Conservation (phyloP, 1,284 basidiomycete genomes). For the Tremellales sp. region DNA sequence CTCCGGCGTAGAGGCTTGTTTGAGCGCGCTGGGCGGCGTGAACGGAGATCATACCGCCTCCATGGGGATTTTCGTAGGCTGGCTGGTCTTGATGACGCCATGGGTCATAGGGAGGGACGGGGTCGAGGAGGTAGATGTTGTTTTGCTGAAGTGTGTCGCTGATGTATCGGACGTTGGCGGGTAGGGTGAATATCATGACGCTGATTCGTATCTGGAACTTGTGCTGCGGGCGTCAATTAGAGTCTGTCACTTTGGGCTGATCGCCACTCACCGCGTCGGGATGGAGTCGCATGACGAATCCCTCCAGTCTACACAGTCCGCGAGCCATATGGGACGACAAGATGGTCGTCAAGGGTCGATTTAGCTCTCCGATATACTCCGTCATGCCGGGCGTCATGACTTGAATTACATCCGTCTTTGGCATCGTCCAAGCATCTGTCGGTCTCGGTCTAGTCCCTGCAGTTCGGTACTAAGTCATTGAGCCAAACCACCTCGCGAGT, state of each 20-base stretch:
- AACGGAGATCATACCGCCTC: conserved; percentile 23
- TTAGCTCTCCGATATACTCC: conserved; percentile 73
- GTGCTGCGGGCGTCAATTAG: conserved; percentile 7
- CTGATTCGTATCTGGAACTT: conserved; percentile 58
- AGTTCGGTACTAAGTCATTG: conserved; percentile 26
- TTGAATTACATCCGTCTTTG: conserved; percentile 68
- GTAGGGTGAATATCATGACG: conserved; percentile 85
- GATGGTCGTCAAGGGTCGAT: conserved; percentile 57
- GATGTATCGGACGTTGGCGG: conserved; percentile 79
- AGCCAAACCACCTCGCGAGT: too few species aligned
- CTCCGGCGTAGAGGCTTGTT: conserved; percentile 1
- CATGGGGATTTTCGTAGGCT: conserved; percentile 80
- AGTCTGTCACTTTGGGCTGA: background rate
- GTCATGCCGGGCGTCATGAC: conserved; percentile 58
- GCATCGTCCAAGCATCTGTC: conserved; percentile 53
- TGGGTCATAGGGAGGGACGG: conserved; percentile 55
- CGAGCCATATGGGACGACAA: conserved; percentile 75
- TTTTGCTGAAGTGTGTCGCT: conserved; percentile 66
- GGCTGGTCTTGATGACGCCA: conserved; percentile 60
- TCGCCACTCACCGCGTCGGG: conserved; percentile 42
- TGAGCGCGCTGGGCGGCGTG: conserved; percentile 20
- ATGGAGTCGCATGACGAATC: conserved; percentile 49
- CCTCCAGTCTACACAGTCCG: conserved; percentile 78
- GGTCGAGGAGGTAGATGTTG: conserved; percentile 74
- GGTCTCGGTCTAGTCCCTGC: conserved; percentile 54